Evolutionary conservation across 495 filamentous ascomycete genomes (phyloP), one percentile per base, ranked within the genome.

Genomic region (Aspergillus nidulans): DNA sequence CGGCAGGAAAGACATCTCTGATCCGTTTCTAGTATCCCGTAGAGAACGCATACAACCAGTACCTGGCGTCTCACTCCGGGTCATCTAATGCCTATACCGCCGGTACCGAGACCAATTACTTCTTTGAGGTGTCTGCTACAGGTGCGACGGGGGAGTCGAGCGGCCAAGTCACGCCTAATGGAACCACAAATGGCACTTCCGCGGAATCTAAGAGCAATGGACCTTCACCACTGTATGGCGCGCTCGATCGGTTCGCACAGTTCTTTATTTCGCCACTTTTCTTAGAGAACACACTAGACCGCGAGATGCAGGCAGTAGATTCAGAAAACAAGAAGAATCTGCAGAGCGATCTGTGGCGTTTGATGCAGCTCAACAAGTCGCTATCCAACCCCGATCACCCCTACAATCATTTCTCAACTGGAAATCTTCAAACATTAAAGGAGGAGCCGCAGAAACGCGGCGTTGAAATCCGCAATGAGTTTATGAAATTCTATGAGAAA

Each of bases 301-400:
- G 94, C 25, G 94, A 99, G 72, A 76, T 99, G 55, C 82, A 77
- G 56, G 94, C 94, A 18, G 94, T 99, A 18, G 94, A 99, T 71
- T 97, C 94, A 0, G 94, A 99, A 67, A 96, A 97, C 73, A 99
- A 99, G 79, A 97, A 99, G 78, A 99, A 99, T 59, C 81, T 99
- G 21, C 94, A 99, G 73, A 95, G 82, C 69, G 94, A 99, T 67
- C 75, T 82, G 55, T 99, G 95, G 95, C 86, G 94, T 19, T 70
- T 96, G 55, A 84, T 92, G 69, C 94, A 99, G 67, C 79, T 99
- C 26, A 89, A 89, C 64, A 97, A 96, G 71, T 87, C 89, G 1
- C 74, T 95, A 10, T 91, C 92, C 21, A 99, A 92, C 70, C 84
- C 87, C 4, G 84, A 85, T 36, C 95, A 97, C 64, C 94, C 94